Base-by-base conservation (phyloP, 2,329 filamentous ascomycete genomes). In the Lasiodiplodia gonubiensis region DNA sequence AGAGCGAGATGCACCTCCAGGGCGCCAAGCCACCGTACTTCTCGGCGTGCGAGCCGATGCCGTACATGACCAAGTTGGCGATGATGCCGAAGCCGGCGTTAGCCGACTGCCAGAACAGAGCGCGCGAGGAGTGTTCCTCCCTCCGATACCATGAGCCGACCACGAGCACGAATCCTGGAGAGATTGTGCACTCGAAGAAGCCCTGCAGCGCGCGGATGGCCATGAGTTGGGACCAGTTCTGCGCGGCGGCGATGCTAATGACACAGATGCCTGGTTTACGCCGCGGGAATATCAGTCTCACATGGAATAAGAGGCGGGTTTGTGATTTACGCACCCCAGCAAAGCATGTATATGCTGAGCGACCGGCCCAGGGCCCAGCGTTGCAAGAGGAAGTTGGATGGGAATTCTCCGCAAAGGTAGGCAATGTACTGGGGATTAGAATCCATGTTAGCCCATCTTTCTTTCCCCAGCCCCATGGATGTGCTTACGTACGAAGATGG, bases 401-500 rank as follows among this genome's bases (percentile, higher is more conserved):
- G 70, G 49, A 69, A 72, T 64, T 72, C 70, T 14, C 69, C 70
- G 30, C 37, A 64, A 3, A 72, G 63, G 52, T 70, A 68, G 39
- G 68, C 67, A 14, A 72, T 69, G 71, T 86, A 89, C 42, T 46
- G 14, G 37, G 18, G 37, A 18, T 16, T 16, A 6, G 16, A 10
- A n/a, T 10, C 14, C 18, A 21, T 11, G 42, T 46, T 46, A 46
- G 42, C n/a, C 7, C 4, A 4, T 11, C 39, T 10, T 18, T n/a
- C 11, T 18, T n/a, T n/a, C n/a, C n/a, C 42, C 42, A 21, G 42
- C 42, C 7, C 14, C 37, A 46, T 21, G 14, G 42, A n/a, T 8
- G 18, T 6, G 42, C 5, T 12, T 1, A 21, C 42, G n/a, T 46
- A 46, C 42, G 16, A 89, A 78, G 63, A 89, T 84, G 1, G 86